phyloP scores from a whole-genome alignment of 495 filamentous ascomycete species.

The Xylaria flabelliformis region DNA sequence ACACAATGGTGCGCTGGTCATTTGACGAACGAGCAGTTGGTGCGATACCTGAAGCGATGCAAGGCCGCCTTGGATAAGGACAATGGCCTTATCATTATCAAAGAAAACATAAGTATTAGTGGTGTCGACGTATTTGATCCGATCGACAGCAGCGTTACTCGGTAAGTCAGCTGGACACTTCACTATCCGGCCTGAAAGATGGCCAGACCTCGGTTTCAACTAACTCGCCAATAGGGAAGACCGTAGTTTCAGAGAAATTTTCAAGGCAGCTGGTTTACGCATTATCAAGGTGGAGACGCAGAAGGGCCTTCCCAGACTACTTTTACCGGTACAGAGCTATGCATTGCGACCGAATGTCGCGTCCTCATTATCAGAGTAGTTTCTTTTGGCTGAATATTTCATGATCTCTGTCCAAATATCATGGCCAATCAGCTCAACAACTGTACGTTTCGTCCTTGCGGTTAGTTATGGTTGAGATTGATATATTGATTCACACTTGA shows the following conservation, averaged over 20 bases:
- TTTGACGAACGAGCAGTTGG: conserved; percentile 1
- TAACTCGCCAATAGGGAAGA: conserved; percentile 1
- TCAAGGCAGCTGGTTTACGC: conserved; percentile 1
- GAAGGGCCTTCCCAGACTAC: not conserved
- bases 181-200: not conserved
- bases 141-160: conserved; percentile 3
- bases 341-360: not conserved
- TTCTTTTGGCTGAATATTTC: not conserved
- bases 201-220: not conserved
- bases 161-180: not conserved
- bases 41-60: conserved; percentile 1
- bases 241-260: not conserved
- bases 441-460: not conserved
- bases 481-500: not conserved
- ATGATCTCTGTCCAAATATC: not conserved
- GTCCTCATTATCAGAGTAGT: not conserved
- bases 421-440: not conserved
- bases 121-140: not conserved
- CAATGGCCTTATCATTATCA: not conserved
- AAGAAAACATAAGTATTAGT: not conserved
- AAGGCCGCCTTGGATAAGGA: not conserved
- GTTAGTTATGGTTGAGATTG: not conserved
- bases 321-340: not conserved
- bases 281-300: not conserved
- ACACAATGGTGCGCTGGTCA: not conserved